Base-by-base conservation (phyloP, 768 basidiomycete species). In the Rubroboletus satanas region DNA sequence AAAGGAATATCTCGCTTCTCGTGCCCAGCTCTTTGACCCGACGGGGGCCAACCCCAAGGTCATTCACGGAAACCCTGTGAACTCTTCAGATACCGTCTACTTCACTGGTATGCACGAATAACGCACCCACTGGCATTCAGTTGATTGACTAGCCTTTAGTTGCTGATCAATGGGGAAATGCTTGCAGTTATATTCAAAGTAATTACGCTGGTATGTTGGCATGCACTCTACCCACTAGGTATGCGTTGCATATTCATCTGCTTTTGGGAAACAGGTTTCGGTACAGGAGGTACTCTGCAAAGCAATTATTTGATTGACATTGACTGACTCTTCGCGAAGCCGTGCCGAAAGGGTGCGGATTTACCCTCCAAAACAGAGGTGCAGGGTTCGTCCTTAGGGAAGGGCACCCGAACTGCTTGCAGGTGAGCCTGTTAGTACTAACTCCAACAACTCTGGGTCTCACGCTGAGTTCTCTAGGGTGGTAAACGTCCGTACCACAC, bases 361-460 rank as follows among this genome's bases (percentile, higher is more conserved):
- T 99, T 70, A 97, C 94, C 0, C 79, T 99, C 14, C 97, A 99
- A 72, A 97, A 97, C 71, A 81, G 97, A 52, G 97, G 97, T 2
- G 77, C 84, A 11, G 87, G 89, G 6, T 99, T 99, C 69, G 77
- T 83, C 7, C 75, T 98, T 23, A 77, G 79, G 49, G 82, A 90
- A 53, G 83, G 82, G 1, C 96, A 98, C 67, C 88, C 93, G 1
- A 98, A 99, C 66, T 81, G 79, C 31, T 74, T 98, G 49, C 75
- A 87, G 74, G 93, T 89, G 49, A 56, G 65, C 51, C 14, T 43
- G 10, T 12, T 18, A 15, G 11, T 29, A 15, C 18, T 35, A 12
- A 54, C 18, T 33, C 5, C 29, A 49, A 29, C 38, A 18, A 38
- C 3, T 23, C n/a, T 48, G 23, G 15, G 26, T 43, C 29, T 62